Conservation (phyloP, 148 eudicot genomes). For the Rhododendron molle region DNA sequence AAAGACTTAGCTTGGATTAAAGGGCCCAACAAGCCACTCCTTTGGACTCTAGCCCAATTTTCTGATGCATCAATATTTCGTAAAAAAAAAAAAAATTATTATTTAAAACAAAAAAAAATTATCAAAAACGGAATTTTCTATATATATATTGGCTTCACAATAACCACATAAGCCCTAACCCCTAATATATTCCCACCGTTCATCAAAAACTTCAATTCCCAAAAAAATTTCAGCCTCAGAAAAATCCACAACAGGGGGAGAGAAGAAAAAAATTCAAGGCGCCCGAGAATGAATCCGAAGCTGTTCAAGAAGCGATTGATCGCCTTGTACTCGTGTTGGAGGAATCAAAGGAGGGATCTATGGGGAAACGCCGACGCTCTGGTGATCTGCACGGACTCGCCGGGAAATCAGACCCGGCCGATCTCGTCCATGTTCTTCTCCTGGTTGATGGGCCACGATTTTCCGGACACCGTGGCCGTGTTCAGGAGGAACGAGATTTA, state of each 20-base stretch:
- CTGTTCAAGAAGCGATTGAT: neutral
- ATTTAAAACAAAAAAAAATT: too few relatives aligned
- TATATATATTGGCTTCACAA: too few relatives aligned
- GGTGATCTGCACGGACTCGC: neutral
- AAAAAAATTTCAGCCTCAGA: neutral
- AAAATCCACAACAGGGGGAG: neutral
- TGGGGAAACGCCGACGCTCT: slow-evolving; percentile 2
- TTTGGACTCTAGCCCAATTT: too few relatives aligned
- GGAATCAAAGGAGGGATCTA: neutral
- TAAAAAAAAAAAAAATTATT: too few relatives aligned
- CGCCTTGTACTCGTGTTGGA: neutral
- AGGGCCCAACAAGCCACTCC: too few relatives aligned
- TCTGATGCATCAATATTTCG: too few relatives aligned
- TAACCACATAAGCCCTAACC: neutral
- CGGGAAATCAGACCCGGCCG: neutral
- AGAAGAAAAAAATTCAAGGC: neutral
- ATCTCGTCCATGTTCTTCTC: neutral
- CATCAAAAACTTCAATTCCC: neutral
- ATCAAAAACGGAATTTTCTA: too few relatives aligned
- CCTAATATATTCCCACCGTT: neutral
- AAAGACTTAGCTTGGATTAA: too few relatives aligned
- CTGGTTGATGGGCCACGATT: slow-evolving; percentile 3
- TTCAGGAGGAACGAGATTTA: neutral
- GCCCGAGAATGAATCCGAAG: neutral
- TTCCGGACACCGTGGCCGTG: neutral